Evolutionary conservation across 176 grass and related monocot species (phyloP), one percentile per base, ranked within the genome.

Genomic region (Carex parvula): DNA sequence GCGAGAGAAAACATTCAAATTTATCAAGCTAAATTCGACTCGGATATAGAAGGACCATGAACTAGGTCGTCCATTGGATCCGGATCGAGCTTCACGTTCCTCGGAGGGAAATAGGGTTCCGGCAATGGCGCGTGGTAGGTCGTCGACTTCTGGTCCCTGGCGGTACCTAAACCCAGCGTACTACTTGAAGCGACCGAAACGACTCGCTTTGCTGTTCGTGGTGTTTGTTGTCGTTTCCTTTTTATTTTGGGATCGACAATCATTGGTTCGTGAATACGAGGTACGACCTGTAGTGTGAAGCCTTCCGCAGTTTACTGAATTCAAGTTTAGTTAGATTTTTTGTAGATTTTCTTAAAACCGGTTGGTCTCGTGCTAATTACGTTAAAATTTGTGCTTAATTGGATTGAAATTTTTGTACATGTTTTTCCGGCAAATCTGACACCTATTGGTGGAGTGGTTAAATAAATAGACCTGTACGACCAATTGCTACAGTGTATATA

Each of bases 171-270:
- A 94, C 93, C 96, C 96, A 4, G 88, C 91, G 12, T 95, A 95
- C 69, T 99, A 99, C 78, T 91, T 99, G 68, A 99, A 95, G 88
- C 93, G 97, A 85, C 97, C 93, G 76, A 95, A 94, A 87, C 89
- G 93, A 78, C 87, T 99, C 5, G 97, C 90, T 64, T 82, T 95
- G 88, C 86, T 99, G 84, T 96, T 99, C 85, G 64, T 99, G 63
- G 83, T 95, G 81, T 99, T 99, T 70, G 97, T 99, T 81, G 76
- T 90, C 41, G 85, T 85, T 67, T 89, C 89, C 81, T 96, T 99
- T 82, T 93, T 90, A 81, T 89, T 96, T 83, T 99, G 97, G 97
- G 97, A 99, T 58, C 93, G 97, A 50, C 97, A 94, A 68, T 92
- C 89, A 53, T 88, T 99, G 64, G 88, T 96, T 60, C 66, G 88